phyloP scores from a whole-genome alignment of 345 rosid species.

The Salix udensis region DNA sequence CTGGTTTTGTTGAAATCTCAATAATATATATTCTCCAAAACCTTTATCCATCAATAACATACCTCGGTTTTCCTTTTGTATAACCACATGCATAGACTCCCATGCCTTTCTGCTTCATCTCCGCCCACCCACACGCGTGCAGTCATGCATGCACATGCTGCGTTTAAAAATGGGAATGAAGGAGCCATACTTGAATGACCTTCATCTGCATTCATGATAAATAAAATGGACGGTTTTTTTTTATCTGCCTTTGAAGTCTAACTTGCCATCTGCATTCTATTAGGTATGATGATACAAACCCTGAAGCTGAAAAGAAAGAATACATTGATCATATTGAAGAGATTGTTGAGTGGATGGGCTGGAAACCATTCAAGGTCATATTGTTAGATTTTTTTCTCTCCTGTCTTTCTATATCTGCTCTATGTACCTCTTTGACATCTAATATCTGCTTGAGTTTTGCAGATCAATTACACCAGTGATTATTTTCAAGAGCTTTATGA shows the following conservation, averaged over 20 bases:
- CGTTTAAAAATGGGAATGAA: not conserved
- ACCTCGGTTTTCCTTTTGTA: not conserved
- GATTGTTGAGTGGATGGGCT: constrained; percentile 96
- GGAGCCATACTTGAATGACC: not conserved
- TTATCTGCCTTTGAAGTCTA: not conserved
- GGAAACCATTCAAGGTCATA: constrained; percentile 90
- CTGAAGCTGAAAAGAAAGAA: constrained; percentile 98
- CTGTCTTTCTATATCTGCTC: not conserved
- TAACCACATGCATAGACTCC: not conserved
- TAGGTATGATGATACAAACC: constrained; percentile 95
- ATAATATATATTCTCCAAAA: not conserved
- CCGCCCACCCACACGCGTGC: not conserved
- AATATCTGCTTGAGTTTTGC: constrained; percentile 21
- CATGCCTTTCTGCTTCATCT: not conserved
- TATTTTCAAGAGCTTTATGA: constrained; percentile 94
- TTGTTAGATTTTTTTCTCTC: not conserved
- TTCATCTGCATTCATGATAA: not conserved
- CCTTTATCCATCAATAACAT: not conserved
- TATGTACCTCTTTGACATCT: constrained; percentile 10
- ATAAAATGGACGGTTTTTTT: not conserved
- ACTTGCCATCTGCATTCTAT: constrained; percentile 6
- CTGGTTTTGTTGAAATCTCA: not conserved
- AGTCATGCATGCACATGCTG: not conserved
- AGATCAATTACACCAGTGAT: constrained; percentile 96
- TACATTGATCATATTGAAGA: constrained; percentile 92